Evolutionary conservation across 805 yeast genomes (phyloP), one percentile per base, ranked within the genome.

Genomic region (Myxozyma udenii): DNA sequence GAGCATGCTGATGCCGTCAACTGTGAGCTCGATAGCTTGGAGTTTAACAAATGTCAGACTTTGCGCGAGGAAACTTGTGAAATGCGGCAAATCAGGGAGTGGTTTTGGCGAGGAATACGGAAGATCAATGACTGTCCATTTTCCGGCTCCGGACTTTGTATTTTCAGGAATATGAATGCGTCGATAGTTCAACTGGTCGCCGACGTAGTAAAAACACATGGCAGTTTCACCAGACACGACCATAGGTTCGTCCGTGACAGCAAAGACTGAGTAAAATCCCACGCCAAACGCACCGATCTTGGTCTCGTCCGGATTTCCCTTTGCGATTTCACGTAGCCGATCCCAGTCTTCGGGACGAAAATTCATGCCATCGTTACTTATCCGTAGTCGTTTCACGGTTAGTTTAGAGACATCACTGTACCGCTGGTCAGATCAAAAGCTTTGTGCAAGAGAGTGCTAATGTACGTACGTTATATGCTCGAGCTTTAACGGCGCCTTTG

Each of bases 231-330:
- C 75, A 2, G 74, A 70, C 32, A 69, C 88, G 23, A 85, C 78
- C 62, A 83, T 66, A 2, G 95, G 91, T 63, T 84, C 88, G 62
- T 85, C 89, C 55, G 85, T 84, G 79, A 85, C 80, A 62, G 86
- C 91, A 36, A 85, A 90, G 38, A 85, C 79, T 1, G 85, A 78
- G 66, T 85, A 85, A 64, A 83, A 85, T 1, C 75, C 75, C 5
- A 71, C 75, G 4, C 75, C 75, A 53, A 71, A 71, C 1, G 75
- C 75, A 11, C 75, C 75, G 28, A 71, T 71, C 46, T 71, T 71
- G 14, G 70, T 51, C 49, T 71, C 75, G 43, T 71, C 71, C 4
- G 75, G 75, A 55, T 71, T 71, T 1, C 75, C 75, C 41, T 69
- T 66, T 4, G 75, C 75, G 41, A 71, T 71, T 43, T 71, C 74